Base-by-base conservation (phyloP, 768 basidiomycete genomes). In the Boletus vinaceobasis region DNA sequence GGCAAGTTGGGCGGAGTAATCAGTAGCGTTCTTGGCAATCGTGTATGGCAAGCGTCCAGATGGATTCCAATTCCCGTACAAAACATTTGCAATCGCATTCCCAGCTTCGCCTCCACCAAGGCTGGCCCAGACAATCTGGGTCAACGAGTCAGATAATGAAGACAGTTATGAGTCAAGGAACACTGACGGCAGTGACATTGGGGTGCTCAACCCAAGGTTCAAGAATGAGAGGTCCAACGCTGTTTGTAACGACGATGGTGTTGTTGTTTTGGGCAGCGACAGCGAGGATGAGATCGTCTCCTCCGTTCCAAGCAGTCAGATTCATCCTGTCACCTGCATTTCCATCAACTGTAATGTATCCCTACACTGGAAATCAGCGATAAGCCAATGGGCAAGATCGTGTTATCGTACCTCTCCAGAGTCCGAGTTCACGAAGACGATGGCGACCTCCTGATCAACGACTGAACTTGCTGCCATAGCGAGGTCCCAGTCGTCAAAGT, bases 361-460 rank as follows among this genome's bases (percentile, higher is more conserved):
- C 72, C 65, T 80, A 69, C 1, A 29, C 10, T 9, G 7, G 11
- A 33, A 17, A 23, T 63, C 32, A 67, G 51, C 13, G 1, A 48
- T 15, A 27, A 17, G 23, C 26, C 32, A 29, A 15, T 15, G 1
- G 4, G 14, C 17, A 15, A 13, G n/a, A 15, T 32, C 5, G 9
- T 4, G 5, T 39, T 36, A 52, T 46, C 55, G 10, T 15, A 74
- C 82, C 72, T 95, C 93, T 23, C 93, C 93, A 7, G 90, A 92
- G 66, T 94, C 87, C 2, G 88, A 78, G 57, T 85, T 84, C 59
- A 93, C 77, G 69, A 93, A 93, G 10, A 95, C 91, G 38, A 95
- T 75, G 1, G 86, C 86, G 8, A 85, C 85, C 19, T 84, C 83
- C 56, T 79, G 78, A 38, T 65, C 72, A 1, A 72, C 70, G 0